Evolutionary conservation across 805 yeast species (phyloP), one percentile per base, ranked within the genome.

Genomic region (Candida lessepsii): DNA sequence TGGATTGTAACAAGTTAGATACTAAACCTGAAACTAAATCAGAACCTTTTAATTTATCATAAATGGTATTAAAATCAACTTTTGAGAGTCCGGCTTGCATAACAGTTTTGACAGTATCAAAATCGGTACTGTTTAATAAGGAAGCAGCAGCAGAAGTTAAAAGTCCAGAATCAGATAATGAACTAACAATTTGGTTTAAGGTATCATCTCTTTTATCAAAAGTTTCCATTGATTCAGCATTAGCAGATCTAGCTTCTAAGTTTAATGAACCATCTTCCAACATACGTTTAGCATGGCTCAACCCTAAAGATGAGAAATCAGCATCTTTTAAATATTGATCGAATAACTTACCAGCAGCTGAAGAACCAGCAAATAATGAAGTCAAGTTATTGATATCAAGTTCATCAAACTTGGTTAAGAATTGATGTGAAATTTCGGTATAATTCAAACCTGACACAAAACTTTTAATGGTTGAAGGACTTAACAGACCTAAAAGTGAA

Each of bases 41-140:
- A 25, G 65, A 58, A 31, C 51, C 51, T 41, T 58, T 60, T 33
- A 62, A 48, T 11, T 54, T 44, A 14, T 43, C 44, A 44, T 49
- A 58, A 30, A 62, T 35, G 5, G 47, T 37, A 4, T 44, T 20
- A 44, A 55, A 57, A 40, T 58, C 48, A 39, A 51, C 49, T 32
- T 53, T 51, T 30, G 44, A 38, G 37, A 61, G 39, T n/a, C 60
- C 48, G 26, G 53, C 45, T 9, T 50, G 30, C 6, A 58, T 30
- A 29, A 62, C 46, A 10, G 40, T 39, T 9, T 51, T 41, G 32
- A 58, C 58, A 25, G 53, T 50, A 9, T 48, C 48, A 18, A 47
- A 39, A 4, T 45, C 31, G n/a, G 24, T 43, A 46, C 56, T 56
- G 37, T 55, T 56, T 33, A 56, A 46, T 14, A 61, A 49, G 5